Base-by-base conservation (phyloP, 768 basidiomycete species). In the Harrya chromipes region DNA sequence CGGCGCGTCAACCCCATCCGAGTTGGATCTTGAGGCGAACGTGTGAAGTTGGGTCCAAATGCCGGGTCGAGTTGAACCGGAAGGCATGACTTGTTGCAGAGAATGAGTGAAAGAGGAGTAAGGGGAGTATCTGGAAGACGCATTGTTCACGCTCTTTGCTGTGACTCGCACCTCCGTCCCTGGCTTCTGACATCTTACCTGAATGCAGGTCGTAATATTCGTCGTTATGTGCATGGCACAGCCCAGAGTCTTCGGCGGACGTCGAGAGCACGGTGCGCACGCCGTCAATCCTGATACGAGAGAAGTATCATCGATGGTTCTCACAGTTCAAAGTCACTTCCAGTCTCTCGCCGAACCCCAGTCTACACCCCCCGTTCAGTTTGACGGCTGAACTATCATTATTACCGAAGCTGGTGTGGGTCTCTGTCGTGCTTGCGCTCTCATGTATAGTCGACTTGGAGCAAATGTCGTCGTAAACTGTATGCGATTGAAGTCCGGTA, bases 371-470 rank as follows among this genome's bases (percentile, higher is more conserved):
- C 74, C 78, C 37, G 83, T 97, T 49, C 81, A 83, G 6, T 97
- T 87, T 64, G 87, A 90, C 52, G 87, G 84, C 16, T 85, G 97
- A 73, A 95, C 93, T 10, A 90, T 89, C 51, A 84, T 99, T 59
- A 79, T 98, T 58, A 98, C 97, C 2, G 97, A 95, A 34, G 90
- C 94, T 7, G 95, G 95, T 36, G 91, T 88, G 23, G 97, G 95
- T 44, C 83, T 99, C 26, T 97, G 97, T 16, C 84, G 97, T 23
- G 81, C 82, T 2, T 97, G 98, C 63, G 90, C 97, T 0, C 77
- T 87, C 37, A 90, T 97, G 89, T 97, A 87, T 63, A 89, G 80
- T 21, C 83, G 80, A 47, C 82, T 94, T 9, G 95, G 97, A n/a
- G 95, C 93, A 10, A 97, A 97, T 59, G 90, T 99, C 29, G 89